A percentile compares a stretch with the other conserved stretches of the same genome.
Evolutionary conservation across 2,329 filamentous ascomycete species (phyloP).

Genomic region (Penicillium sp.): DNA sequence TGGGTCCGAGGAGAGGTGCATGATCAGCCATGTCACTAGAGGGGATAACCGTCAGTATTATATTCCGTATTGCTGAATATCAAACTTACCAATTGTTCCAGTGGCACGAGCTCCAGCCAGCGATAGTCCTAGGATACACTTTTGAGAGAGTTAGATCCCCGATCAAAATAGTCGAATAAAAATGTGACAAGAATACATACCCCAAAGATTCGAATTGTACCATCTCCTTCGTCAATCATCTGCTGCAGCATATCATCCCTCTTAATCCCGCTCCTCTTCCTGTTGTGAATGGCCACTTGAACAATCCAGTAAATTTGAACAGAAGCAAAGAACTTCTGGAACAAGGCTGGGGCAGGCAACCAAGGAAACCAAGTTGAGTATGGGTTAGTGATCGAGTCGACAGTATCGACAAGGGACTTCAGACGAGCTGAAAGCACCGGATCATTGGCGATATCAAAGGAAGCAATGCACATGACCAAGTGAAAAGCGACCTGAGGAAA

Average conservation of each 20-base stretch:
- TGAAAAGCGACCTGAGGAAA: constrained; percentile 5
- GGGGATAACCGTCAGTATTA: background rate
- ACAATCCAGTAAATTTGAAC: background rate
- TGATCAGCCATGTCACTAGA: constrained; percentile 13
- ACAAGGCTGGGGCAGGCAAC: background rate
- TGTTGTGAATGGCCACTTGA: background rate
- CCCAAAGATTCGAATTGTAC: constrained; percentile 1
- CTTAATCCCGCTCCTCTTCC: background rate
- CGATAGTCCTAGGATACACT: constrained; percentile 5
- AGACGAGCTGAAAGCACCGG: constrained; percentile 4
- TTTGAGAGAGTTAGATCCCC: background rate
- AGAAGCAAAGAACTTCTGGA: constrained; percentile 3
- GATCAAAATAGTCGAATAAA: background rate
- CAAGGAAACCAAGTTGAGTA: constrained; percentile 3
- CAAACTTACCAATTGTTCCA: constrained; percentile 5
- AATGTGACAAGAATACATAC: background rate
- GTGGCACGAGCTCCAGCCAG: constrained; percentile 7
- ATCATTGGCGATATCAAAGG: constrained; percentile 10
- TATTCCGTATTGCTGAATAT: background rate
- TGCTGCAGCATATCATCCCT: constrained; percentile 9
- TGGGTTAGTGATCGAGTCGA: constrained; percentile 9
- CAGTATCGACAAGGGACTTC: constrained; percentile 4
- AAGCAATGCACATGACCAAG: constrained; percentile 7
- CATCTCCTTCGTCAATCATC: constrained; percentile 11
- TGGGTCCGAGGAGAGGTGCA: constrained; percentile 6